Evolutionary conservation across 176 grass and related monocot genomes (phyloP).

Genomic region (Poa pratensis): DNA sequence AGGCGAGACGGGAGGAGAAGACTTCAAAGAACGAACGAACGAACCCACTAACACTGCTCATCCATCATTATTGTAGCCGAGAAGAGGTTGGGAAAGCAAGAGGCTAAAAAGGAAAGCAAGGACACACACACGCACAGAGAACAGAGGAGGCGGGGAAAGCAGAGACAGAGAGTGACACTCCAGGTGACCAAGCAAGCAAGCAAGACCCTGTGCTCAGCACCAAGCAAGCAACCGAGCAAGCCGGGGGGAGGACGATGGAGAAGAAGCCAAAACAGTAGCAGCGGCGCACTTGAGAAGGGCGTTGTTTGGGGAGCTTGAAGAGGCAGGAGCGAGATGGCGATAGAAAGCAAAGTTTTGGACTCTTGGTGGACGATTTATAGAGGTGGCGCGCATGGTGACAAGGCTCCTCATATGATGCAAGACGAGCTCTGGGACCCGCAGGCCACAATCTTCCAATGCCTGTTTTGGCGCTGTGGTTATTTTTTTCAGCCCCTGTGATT

Average conservation of each 20-base stretch:
- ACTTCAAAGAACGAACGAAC: constrained; percentile 32
- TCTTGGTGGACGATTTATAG: constrained; percentile 41
- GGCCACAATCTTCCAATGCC: constrained; percentile 28
- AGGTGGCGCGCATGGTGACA: neutral
- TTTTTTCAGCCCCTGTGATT: no score
- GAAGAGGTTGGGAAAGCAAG: constrained; percentile 40
- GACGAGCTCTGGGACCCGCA: neutral
- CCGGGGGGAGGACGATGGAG: neutral
- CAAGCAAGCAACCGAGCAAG: neutral
- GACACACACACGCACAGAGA: constrained; percentile 7
- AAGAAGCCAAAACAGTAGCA: neutral
- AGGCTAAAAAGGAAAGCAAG: constrained; percentile 10
- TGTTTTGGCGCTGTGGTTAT: no score
- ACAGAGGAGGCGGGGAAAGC: neutral
- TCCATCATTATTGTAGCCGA: constrained; percentile 32
- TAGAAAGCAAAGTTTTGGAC: constrained; percentile 29
- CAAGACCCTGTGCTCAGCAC: neutral
- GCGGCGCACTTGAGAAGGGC: neutral
- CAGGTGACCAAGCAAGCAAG: constrained; percentile 41
- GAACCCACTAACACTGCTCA: neutral
- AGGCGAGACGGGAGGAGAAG: neutral
- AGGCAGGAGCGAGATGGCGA: constrained; percentile 19
- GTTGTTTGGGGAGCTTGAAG: constrained; percentile 3
- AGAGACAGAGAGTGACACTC: constrained; percentile 44
- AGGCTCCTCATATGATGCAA: neutral